phyloP scores from a whole-genome alignment of 2,329 filamentous ascomycete species.

The Thyridium curvatum region DNA sequence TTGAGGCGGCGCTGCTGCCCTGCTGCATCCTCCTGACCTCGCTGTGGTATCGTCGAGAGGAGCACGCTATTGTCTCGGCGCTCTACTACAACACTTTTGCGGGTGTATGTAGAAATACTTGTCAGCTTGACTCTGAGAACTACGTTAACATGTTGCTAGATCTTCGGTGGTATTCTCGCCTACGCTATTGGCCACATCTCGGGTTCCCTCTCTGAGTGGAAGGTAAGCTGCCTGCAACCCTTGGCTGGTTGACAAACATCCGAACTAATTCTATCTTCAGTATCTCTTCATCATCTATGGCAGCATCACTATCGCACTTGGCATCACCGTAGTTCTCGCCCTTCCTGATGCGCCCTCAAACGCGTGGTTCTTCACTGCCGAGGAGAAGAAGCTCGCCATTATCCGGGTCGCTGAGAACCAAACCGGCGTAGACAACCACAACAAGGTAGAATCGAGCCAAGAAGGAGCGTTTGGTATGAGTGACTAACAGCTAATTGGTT shows the following conservation, averaged over 20 bases:
- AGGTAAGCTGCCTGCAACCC: conserved; percentile 7
- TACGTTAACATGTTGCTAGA: no score
- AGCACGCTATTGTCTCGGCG: conserved; percentile 29
- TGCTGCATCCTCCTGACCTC: conserved; percentile 37
- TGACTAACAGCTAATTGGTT: no score
- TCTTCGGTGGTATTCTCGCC: conserved; percentile 29
- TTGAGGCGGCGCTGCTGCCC: no score
- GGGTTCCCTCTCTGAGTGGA: conserved; percentile 24
- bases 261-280: conserved; percentile 11
- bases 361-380: conserved; percentile 17
- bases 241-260: no score
- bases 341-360: conserved; percentile 19
- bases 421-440: no score
- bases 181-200: conserved; percentile 38
- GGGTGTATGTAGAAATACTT: conserved; percentile 13
- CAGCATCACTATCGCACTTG: conserved; percentile 31
- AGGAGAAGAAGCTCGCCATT: conserved; percentile 12
- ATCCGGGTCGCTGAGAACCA: no score
- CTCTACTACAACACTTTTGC: conserved; percentile 32
- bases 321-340: conserved; percentile 9
- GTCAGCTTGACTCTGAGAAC: no score
- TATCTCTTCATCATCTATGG: conserved; percentile 35
- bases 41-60: conserved; percentile 36
- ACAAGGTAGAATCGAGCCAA: no score
- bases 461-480: no score